phyloP scores from a whole-genome alignment of 2,329 filamentous ascomycete species.

The Exophiala viscosa region DNA sequence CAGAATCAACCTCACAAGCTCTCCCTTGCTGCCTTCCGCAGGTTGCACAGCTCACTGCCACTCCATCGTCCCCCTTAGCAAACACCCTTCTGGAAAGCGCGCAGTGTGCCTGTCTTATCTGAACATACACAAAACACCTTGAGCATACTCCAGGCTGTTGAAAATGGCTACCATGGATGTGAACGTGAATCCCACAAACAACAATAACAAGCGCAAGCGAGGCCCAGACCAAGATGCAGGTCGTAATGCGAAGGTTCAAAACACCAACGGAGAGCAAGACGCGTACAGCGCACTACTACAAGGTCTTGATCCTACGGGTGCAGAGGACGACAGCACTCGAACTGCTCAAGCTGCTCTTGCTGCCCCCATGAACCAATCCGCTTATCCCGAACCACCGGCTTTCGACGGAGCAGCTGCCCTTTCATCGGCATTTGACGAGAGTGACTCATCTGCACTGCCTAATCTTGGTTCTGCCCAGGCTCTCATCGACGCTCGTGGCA shows the following conservation, averaged over 20 bases:
- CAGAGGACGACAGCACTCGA: constrained; percentile 38
- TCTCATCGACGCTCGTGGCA: constrained; percentile 37
- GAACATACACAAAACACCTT: background rate
- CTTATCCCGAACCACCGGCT: constrained; percentile 40
- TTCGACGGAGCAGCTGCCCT: constrained; percentile 35
- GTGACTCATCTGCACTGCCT: constrained; percentile 33
- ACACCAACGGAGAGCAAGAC: constrained; percentile 30
- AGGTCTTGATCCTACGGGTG: constrained; percentile 43
- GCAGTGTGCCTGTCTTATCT: background rate
- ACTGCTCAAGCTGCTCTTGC: constrained; percentile 47
- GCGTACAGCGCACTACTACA: constrained; percentile 48
- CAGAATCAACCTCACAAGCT: constrained; percentile 5
- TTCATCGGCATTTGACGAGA: constrained; percentile 16
- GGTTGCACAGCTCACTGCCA: constrained; percentile 24
- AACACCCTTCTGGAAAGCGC: constrained; percentile 1
- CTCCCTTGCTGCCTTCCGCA: constrained; percentile 26
- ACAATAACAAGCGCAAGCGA: constrained; percentile 29
- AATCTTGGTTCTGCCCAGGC: constrained; percentile 30
- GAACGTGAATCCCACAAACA: constrained; percentile 1
- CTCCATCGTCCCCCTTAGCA: constrained; percentile 22
- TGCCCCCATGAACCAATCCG: constrained; percentile 42
- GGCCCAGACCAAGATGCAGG: constrained; percentile 22
- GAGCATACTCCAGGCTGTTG: background rate
- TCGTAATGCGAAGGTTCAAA: constrained; percentile 19
- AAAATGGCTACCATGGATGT: background rate